A percentile compares a stretch with the other conserved stretches of the same genome.
phyloP scores from a whole-genome alignment of 495 filamentous ascomycete genomes.

The Trichoderma virens region DNA sequence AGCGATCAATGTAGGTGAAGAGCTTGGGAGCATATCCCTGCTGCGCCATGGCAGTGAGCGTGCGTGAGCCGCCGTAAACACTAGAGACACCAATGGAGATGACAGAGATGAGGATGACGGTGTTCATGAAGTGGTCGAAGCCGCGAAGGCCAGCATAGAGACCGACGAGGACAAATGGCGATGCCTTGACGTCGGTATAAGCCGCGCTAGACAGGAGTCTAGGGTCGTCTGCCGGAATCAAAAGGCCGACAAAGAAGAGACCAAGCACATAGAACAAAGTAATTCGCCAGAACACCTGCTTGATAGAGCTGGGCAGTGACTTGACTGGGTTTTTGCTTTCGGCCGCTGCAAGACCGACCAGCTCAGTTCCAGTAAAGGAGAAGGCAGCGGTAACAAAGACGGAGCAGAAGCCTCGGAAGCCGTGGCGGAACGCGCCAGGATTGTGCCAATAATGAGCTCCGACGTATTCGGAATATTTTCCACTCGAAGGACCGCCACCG shows the following conservation, averaged over 20 bases:
- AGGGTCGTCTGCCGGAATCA: constrained; percentile 33
- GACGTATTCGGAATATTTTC: constrained; percentile 41
- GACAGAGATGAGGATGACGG: constrained; percentile 55
- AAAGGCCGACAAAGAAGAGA: constrained; percentile 52
- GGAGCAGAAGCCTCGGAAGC: constrained; percentile 60
- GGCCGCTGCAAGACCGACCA: constrained; percentile 67
- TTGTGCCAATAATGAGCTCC: constrained; percentile 48
- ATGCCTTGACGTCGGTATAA: constrained; percentile 34
- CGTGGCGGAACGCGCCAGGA: constrained; percentile 57
- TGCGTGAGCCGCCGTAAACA: constrained; percentile 55
- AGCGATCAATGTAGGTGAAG: constrained; percentile 48
- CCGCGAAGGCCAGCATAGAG: constrained; percentile 54
- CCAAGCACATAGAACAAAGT: constrained; percentile 70
- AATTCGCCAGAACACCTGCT: constrained; percentile 81
- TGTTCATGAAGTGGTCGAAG: constrained; percentile 64
- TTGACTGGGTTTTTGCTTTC: constrained; percentile 71
- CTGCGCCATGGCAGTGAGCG: constrained; percentile 51
- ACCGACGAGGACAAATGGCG: constrained; percentile 64
- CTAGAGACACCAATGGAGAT: constrained; percentile 56
- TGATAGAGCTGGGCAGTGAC: constrained; percentile 69
- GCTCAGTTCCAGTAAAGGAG: constrained; percentile 61
- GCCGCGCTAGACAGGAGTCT: constrained; percentile 33
- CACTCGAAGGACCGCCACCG: constrained; percentile 51
- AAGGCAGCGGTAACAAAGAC: constrained; percentile 64
- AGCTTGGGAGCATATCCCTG: constrained; percentile 52